Evolutionary conservation across 2,329 filamentous ascomycete genomes (phyloP).

Genomic region (Cladosporium austrohemisphaericum): DNA sequence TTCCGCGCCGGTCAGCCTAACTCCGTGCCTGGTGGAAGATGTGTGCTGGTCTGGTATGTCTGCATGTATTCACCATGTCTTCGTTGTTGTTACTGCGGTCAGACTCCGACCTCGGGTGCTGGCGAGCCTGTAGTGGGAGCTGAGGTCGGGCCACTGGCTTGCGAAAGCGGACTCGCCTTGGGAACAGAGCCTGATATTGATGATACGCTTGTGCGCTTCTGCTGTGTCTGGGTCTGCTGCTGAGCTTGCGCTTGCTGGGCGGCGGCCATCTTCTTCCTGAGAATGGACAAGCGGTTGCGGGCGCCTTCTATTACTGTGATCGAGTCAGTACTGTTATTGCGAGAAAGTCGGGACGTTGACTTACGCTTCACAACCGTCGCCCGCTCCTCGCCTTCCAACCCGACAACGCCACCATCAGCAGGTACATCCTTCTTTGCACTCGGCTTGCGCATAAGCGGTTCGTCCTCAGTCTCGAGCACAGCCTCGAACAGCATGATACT

Average conservation of each 20-base stretch:
- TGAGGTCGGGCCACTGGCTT: neutral
- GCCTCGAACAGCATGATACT: constrained; percentile 94
- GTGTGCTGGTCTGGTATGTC: too few species aligned
- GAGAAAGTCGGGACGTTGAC: neutral
- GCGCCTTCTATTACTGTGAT: constrained; percentile 45
- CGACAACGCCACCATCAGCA: constrained; percentile 45
- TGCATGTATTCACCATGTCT: too few species aligned
- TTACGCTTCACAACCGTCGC: constrained; percentile 68
- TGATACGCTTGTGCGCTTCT: constrained; percentile 10
- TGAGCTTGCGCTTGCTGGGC: constrained; percentile 8
- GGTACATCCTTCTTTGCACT: constrained; percentile 44
- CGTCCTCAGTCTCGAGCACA: constrained; percentile 78
- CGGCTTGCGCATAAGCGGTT: constrained; percentile 43
- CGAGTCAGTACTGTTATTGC: constrained; percentile 22
- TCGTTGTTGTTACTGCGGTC: too few species aligned
- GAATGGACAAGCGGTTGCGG: constrained; percentile 38
- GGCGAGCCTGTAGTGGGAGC: neutral
- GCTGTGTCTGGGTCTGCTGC: neutral
- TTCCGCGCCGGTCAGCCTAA: too few species aligned
- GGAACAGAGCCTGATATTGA: constrained; percentile 10
- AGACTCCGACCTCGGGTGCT: too few species aligned
- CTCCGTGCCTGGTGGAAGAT: too few species aligned
- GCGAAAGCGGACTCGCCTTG: constrained; percentile 10
- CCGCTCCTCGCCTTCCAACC: constrained; percentile 66
- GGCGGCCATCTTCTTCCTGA: constrained; percentile 43